Percentiles rank a stretch among this genome's conserved stretches.
phyloP scores from a whole-genome alignment of 2,329 filamentous ascomycete species.

The Verticillium nonalfalfae region DNA sequence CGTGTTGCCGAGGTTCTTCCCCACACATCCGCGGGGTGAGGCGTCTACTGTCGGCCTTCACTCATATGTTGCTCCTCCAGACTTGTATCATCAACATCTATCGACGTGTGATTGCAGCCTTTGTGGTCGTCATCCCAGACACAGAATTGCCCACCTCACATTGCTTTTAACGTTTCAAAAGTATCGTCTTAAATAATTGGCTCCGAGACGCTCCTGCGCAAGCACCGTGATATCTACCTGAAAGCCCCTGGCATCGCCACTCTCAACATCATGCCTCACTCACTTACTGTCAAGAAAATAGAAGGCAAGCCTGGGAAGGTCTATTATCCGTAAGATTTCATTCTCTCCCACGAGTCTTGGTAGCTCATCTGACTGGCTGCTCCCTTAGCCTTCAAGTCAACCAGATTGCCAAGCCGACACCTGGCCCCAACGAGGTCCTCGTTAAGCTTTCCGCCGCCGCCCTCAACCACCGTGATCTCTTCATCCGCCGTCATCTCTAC shows the following conservation, averaged over 20 bases:
- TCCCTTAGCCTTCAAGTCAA: conserved; percentile 48
- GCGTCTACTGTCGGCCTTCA: background rate
- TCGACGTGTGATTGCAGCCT: background rate
- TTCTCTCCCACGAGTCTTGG: background rate
- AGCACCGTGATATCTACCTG: background rate
- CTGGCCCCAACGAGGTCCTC: conserved; percentile 62
- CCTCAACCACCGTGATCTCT: conserved; percentile 92
- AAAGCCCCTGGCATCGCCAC: background rate
- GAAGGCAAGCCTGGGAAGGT: conserved; percentile 84
- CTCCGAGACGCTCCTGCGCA: no score
- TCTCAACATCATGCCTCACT: conserved; percentile 38
- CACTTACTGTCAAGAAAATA: conserved; percentile 59
- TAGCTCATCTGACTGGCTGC: background rate
- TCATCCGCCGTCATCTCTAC: conserved; percentile 89
- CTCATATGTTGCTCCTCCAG: no score
- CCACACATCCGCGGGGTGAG: background rate
- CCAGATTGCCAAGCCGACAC: conserved; percentile 55
- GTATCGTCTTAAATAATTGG: background rate
- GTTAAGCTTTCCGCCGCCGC: conserved; percentile 72
- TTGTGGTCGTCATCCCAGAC: no score
- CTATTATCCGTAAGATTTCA: conserved; percentile 62
- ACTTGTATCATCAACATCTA: background rate
- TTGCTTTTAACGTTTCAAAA: background rate
- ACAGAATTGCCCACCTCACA: no score
- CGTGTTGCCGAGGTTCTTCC: background rate